Conservation (phyloP, 768 basidiomycete genomes). For the Leccinum arenicola region DNA sequence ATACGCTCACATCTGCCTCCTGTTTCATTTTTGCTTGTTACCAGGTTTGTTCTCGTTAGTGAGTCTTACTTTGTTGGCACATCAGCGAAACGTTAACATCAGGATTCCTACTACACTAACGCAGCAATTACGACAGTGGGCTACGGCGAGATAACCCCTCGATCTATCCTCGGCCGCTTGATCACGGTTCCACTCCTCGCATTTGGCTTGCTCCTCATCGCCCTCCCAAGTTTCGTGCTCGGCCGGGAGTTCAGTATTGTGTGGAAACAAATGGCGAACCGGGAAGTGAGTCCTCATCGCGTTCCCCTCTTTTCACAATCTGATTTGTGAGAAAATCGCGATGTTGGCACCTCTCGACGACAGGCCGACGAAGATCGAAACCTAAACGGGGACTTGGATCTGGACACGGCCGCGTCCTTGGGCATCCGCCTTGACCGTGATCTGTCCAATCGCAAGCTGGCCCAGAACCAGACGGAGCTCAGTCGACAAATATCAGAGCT, state of each 20-base stretch:
- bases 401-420: slow-evolving; percentile 1
- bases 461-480: slow-evolving; percentile 65
- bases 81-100: background rate
- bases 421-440: slow-evolving; percentile 33
- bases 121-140: slow-evolving; percentile 86
- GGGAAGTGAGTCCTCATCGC: slow-evolving; percentile 34
- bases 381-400: background rate
- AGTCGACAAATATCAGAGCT: slow-evolving; percentile 63
- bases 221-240: slow-evolving; percentile 87
- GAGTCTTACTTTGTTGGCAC: slow-evolving; percentile 32
- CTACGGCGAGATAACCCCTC: slow-evolving; percentile 89
- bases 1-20: background rate
- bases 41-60: slow-evolving; percentile 77
- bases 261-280: slow-evolving; percentile 76
- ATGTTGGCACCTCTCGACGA: background rate
- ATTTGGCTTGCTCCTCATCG: slow-evolving; percentile 86
- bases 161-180: slow-evolving; percentile 82
- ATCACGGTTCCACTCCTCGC: slow-evolving; percentile 84
- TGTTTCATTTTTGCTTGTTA: background rate
- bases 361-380: slow-evolving; percentile 3
- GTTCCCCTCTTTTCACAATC: background rate
- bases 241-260: slow-evolving; percentile 89
- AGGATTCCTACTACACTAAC: background rate
- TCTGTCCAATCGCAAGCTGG: slow-evolving; percentile 57
- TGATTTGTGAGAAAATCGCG: background rate